A percentile compares a stretch with the other conserved stretches of the same genome.
Conservation (phyloP, 371 early-diverging fungal genomes). For the Mucor racemosus region DNA sequence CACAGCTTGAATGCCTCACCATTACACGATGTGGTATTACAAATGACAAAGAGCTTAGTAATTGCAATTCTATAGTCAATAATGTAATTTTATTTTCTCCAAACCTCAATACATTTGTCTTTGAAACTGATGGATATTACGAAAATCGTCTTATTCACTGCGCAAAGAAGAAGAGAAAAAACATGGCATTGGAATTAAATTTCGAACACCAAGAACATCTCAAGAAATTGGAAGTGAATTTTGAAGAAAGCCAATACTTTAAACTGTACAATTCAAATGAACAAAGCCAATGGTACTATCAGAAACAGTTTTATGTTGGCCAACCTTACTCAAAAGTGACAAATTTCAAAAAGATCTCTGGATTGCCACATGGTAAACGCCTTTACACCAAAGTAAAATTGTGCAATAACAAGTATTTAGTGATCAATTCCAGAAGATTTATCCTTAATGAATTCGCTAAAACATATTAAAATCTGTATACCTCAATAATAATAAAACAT, state of each 20-base stretch:
- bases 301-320: background rate
- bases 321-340: background rate
- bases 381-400: background rate
- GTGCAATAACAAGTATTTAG: background rate
- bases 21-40: constrained; percentile 1
- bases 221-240: background rate
- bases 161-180: constrained; percentile 1
- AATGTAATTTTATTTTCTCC: background rate
- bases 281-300: background rate
- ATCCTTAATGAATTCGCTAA: background rate
- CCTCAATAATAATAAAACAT: background rate
- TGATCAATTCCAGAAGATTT: background rate
- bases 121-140: constrained; percentile 1
- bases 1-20: background rate
- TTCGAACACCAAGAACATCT: background rate
- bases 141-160: background rate
- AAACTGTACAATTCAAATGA: background rate
- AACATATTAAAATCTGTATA: background rate
- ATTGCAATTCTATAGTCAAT: background rate
- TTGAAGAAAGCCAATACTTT: constrained; percentile 3
- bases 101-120: background rate
- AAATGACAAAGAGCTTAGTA: background rate
- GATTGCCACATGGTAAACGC: background rate
- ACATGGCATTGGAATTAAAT: background rate
- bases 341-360: constrained; percentile 2